Conservation (phyloP, 176 grass and related monocot genomes). For the Ensete ventricosum region DNA sequence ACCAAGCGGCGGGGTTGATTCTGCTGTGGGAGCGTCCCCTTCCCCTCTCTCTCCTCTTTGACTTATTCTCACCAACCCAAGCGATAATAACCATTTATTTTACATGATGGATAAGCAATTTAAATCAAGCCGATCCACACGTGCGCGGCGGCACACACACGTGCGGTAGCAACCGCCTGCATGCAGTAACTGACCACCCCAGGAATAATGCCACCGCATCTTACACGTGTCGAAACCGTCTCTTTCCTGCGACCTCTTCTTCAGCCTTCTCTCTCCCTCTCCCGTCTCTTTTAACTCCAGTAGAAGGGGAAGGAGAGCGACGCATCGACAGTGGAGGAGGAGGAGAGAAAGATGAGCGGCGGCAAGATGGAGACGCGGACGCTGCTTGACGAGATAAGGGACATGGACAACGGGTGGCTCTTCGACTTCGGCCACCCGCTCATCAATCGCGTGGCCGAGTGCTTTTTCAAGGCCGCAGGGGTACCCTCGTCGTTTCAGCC, state of each 20-base stretch:
- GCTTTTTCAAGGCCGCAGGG: constrained; percentile 84
- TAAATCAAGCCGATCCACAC: too few relatives aligned
- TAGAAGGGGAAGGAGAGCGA: background rate
- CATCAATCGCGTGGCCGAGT: constrained; percentile 70
- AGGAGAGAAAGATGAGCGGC: constrained; percentile 22
- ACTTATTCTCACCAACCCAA: too few relatives aligned
- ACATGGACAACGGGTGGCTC: constrained; percentile 42
- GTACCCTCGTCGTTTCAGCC: constrained; percentile 12
- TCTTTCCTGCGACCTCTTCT: background rate
- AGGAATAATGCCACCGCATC: background rate
- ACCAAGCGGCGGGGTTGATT: too few relatives aligned
- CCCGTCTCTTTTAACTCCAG: background rate
- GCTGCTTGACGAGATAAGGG: constrained; percentile 56
- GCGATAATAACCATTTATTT: too few relatives aligned
- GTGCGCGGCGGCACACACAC: too few relatives aligned
- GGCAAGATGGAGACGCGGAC: constrained; percentile 38
- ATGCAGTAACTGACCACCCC: too few relatives aligned
- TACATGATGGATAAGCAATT: too few relatives aligned
- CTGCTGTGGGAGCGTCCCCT: too few relatives aligned
- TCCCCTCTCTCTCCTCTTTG: too few relatives aligned
- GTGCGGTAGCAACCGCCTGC: too few relatives aligned
- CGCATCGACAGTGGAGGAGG: background rate
- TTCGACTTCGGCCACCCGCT: constrained; percentile 78
- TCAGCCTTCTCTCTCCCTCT: background rate
- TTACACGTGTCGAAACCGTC: background rate